A percentile compares a stretch with the other conserved stretches of the same genome.
Evolutionary conservation across 495 filamentous ascomycete genomes (phyloP).

Genomic region (Xanthoparmelia taractica): DNA sequence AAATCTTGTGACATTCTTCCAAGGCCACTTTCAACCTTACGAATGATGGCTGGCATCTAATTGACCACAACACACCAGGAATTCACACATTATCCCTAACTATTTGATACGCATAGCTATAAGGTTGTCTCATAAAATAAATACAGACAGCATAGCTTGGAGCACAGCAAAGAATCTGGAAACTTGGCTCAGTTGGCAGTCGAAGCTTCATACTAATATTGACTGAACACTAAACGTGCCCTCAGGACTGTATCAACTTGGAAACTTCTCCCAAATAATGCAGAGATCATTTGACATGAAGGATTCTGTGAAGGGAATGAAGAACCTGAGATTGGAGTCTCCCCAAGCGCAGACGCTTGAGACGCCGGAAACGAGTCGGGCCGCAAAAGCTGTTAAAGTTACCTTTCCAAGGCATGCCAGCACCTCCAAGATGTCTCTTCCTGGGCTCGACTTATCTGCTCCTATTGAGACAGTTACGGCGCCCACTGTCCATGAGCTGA

Average conservation of each 20-base stretch:
- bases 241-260: not conserved
- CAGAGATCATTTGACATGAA: not conserved
- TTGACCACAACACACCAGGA: not conserved
- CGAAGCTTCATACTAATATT: not conserved
- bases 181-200: not conserved
- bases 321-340: not conserved
- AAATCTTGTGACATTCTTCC: too few species aligned
- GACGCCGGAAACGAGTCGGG: constrained; percentile 1
- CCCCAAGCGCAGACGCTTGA: not conserved
- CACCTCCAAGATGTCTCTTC: constrained; percentile 24
- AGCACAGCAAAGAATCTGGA: not conserved
- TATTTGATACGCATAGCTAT: not conserved
- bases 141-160: not conserved
- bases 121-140: not conserved
- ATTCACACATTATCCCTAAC: not conserved
- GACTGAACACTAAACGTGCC: not conserved
- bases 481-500: constrained; percentile 33
- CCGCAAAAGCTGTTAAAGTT: not conserved
- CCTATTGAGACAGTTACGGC: constrained; percentile 16
- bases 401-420: not conserved
- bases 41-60: not conserved
- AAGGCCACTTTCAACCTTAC: not conserved
- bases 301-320: not conserved
- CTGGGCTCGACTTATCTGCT: constrained; percentile 25
- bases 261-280: not conserved